Evolutionary conservation across 2,329 filamentous ascomycete species (phyloP).

Genomic region (Elsinoe perseae): DNA sequence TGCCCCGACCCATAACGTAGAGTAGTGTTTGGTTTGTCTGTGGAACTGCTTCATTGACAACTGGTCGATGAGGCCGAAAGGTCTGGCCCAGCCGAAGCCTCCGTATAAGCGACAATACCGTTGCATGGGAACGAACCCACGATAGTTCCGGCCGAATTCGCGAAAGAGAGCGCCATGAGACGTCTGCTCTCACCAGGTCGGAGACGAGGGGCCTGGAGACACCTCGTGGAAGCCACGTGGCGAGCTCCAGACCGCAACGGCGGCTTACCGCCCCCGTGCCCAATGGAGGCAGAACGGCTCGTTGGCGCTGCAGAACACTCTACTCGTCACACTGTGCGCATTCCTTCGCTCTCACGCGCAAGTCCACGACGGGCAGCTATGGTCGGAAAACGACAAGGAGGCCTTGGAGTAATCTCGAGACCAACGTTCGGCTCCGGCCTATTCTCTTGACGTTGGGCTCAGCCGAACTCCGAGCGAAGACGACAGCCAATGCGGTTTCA

Average conservation of each 20-base stretch:
- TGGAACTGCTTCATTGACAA: constrained; percentile 7
- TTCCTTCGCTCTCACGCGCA: not conserved
- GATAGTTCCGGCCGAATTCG: not conserved
- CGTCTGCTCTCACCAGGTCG: not conserved
- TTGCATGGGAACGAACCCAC: not conserved
- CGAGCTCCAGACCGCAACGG: constrained; percentile 11
- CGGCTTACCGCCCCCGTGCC: not conserved
- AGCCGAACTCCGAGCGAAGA: not conserved
- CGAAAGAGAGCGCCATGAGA: not conserved
- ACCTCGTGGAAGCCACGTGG: constrained; percentile 7
- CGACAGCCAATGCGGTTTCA: not conserved
- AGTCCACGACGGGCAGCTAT: not conserved
- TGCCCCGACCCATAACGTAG: not conserved
- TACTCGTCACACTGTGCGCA: not conserved
- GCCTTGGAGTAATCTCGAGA: not conserved
- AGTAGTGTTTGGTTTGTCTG: not conserved
- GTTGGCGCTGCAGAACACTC: not conserved
- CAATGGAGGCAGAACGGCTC: constrained; percentile 1
- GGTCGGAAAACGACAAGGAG: not conserved
- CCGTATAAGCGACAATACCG: not conserved
- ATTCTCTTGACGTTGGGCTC: not conserved
- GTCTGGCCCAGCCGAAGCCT: not conserved
- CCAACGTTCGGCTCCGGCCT: not conserved
- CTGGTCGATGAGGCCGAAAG: constrained; percentile 5
- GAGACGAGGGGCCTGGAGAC: not conserved